Conservation (phyloP, 2,329 filamentous ascomycete species). For the Verticillium longisporum region DNA sequence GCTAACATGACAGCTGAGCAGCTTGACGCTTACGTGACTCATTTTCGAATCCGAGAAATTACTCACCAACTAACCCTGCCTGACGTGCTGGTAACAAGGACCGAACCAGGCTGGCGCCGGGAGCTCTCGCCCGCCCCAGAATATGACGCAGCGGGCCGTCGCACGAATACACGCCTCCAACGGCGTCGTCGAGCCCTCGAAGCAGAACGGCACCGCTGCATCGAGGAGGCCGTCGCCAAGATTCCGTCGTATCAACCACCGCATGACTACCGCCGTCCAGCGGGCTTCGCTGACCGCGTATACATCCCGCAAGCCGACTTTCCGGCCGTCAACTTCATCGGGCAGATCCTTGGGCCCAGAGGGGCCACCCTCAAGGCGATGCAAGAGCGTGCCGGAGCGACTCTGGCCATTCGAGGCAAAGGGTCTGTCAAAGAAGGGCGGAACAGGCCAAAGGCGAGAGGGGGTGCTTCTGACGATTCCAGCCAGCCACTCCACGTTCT, state of each 20-base stretch:
- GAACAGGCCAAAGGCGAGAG: constrained; percentile 35
- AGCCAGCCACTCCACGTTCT: constrained; percentile 74
- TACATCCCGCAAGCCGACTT: constrained; percentile 81
- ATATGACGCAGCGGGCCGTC: constrained; percentile 74
- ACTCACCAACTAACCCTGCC: constrained; percentile 74
- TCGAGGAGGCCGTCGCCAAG: constrained; percentile 71
- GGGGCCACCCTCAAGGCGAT: constrained; percentile 78
- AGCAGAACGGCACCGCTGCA: constrained; percentile 70
- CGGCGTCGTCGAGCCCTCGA: constrained; percentile 71
- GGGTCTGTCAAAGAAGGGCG: constrained; percentile 81
- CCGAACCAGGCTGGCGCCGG: constrained; percentile 69
- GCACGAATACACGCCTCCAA: constrained; percentile 74
- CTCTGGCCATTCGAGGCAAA: constrained; percentile 76
- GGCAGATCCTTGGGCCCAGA: constrained; percentile 77
- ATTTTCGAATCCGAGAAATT: constrained; percentile 74
- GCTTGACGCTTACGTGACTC: constrained; percentile 68
- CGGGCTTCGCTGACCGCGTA: constrained; percentile 77
- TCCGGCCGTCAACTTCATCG: constrained; percentile 85
- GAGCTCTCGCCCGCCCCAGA: constrained; percentile 59
- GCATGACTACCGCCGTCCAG: constrained; percentile 68
- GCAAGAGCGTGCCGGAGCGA: constrained; percentile 68
- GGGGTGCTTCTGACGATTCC: constrained; percentile 57
- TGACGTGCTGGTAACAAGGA: constrained; percentile 49
- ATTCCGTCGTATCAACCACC: constrained; percentile 75
- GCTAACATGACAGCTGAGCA: constrained; percentile 69